Conservation (phyloP, 2,329 filamentous ascomycete species). For the Metarhizium brunneum region DNA sequence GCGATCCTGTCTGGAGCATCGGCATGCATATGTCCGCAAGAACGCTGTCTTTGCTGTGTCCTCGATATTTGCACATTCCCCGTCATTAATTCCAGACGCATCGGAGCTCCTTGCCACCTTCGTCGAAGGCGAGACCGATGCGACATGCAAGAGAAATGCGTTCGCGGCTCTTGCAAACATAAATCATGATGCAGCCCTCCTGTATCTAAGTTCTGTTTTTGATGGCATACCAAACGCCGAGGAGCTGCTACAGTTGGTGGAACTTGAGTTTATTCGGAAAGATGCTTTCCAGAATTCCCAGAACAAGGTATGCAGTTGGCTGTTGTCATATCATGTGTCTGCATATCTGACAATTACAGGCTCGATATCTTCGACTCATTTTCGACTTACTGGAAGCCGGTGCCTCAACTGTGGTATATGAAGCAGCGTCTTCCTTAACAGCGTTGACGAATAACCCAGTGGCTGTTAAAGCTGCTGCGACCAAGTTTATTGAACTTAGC, state of each 20-base stretch:
- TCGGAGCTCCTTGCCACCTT: conserved; percentile 86
- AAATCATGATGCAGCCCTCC: conserved; percentile 83
- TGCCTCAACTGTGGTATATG: conserved; percentile 92
- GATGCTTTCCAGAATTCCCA: conserved; percentile 90
- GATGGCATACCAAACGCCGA: conserved; percentile 92
- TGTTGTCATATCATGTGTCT: conserved; percentile 15
- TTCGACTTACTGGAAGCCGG: conserved; percentile 92
- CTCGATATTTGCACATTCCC: conserved; percentile 85
- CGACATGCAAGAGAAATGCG: conserved; percentile 95
- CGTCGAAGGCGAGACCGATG: conserved; percentile 81
- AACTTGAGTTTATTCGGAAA: conserved; percentile 95
- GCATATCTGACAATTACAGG: conserved; percentile 34
- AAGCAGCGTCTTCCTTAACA: conserved; percentile 90
- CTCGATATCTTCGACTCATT: conserved; percentile 85
- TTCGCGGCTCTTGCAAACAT: conserved; percentile 87
- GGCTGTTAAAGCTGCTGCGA: conserved; percentile 90
- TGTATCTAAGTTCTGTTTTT: conserved; percentile 81
- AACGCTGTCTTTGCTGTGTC: conserved; percentile 93
- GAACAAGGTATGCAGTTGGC: conserved; percentile 61
- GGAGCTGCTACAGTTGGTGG: conserved; percentile 84
- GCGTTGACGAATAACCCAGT: conserved; percentile 93
- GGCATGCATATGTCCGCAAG: conserved; percentile 96
- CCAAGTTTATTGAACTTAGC: conserved; percentile 92
- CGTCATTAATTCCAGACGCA: conserved; percentile 87
- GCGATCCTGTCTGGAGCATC: conserved; percentile 85